These are phyloP conservation scores for Silene coronaria DNA, from an alignment of 179 eudicot species.

Conservation along the genomic window DNA sequence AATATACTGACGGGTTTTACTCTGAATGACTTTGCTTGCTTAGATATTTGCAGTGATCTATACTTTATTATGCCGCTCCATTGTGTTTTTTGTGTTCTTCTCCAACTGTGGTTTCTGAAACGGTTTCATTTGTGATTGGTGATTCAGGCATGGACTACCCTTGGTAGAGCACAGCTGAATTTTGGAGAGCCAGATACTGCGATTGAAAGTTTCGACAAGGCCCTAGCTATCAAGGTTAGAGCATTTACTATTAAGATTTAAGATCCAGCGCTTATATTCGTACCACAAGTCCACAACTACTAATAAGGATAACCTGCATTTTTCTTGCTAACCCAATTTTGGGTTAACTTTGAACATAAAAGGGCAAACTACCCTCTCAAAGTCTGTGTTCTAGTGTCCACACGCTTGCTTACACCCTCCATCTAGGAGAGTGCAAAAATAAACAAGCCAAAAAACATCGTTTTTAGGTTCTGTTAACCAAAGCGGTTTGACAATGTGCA, in stretches of 20 bases:
- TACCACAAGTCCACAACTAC: not conserved
- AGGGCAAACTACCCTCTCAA: too few relatives aligned
- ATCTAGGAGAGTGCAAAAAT: too few relatives aligned
- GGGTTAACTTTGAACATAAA: too few relatives aligned
- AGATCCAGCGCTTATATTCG: not conserved
- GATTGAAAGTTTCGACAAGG: conserved; percentile 69
- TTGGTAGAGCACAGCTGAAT: conserved; percentile 82
- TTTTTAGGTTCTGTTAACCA: not conserved
- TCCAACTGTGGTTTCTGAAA: not conserved
- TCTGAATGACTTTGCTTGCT: not conserved
- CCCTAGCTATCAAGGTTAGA: conserved; percentile 65
- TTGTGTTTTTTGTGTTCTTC: not conserved
- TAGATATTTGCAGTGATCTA: not conserved
- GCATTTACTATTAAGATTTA: not conserved
- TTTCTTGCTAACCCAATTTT: not conserved
- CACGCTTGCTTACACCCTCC: too few relatives aligned
- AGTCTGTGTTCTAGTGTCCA: too few relatives aligned
- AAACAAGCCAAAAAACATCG: not conserved
- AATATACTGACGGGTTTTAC: not conserved
- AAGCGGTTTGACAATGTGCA: not conserved
- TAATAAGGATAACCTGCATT: not conserved
- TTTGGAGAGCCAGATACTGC: conserved; percentile 87
- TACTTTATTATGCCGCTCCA: not conserved
- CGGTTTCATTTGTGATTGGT: conserved; percentile 10
- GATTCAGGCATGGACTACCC: conserved; percentile 77